Base-by-base conservation (phyloP, 495 filamentous ascomycete genomes). In the Choiromyces venosus region DNA sequence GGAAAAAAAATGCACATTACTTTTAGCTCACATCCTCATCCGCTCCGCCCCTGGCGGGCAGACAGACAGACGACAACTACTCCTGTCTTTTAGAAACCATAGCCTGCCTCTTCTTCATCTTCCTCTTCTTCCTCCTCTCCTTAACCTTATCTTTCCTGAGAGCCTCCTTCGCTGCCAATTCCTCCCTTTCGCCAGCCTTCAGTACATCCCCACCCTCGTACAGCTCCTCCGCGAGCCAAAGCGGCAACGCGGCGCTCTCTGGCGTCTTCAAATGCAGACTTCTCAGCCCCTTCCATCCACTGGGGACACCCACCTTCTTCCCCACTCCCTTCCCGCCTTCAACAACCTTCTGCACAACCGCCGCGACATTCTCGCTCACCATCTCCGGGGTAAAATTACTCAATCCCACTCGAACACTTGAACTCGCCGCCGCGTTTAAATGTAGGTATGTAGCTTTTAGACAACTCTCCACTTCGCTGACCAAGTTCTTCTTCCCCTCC, bases 141-240 rank as follows among this genome's bases (percentile, higher is more conserved):
- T 83, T 82, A 35, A 79, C 77, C 73, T 86, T 66, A 76, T 82
- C 83, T 68, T 71, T 67, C 74, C 69, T 83, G 66, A 82, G 79
- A 35, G 76, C 86, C 35, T 77, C 67, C 69, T 71, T 76, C 33
- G 73, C 37, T 72, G 78, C 77, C 80, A 21, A 82, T n/a, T 82
- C 82, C 75, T 84, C 83, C 56, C 82, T 80, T 40, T 85, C 84
- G 68, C 84, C 85, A 64, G 87, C 82, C 69, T 88, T 88, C 78
- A 96, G 83, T 7, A 97, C 90, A 82, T 96, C 91, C 33, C 83
- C 85, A 75, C 94, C 91, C 68, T 91, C 84, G 92, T 94, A 99
- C 69, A 99, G 83, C 84, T 98, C 92, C 79, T 90, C 88, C 12
- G 95, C 91, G 79, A 97, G 85, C 91, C 92, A 99, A 74, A 99